Percentiles rank a stretch among this genome's conserved stretches.
Evolutionary conservation across 345 rosid genomes (phyloP).

Genomic region (Pelargonium nanum): DNA sequence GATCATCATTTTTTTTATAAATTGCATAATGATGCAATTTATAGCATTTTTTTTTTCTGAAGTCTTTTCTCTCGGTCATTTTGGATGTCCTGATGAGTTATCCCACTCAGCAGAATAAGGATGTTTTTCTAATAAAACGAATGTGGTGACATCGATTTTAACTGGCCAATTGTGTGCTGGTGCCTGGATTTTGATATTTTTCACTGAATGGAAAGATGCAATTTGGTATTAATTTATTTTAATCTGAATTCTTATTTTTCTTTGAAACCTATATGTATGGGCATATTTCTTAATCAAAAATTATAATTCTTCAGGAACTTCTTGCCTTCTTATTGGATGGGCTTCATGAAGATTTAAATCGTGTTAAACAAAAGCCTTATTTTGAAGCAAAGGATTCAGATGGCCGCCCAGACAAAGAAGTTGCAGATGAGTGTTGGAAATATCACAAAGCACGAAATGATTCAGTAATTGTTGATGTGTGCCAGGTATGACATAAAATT

Average conservation of each 20-base stretch:
- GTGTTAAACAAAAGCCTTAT: slow-evolving; percentile 79
- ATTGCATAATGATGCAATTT: neutral
- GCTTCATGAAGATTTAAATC: slow-evolving; percentile 90
- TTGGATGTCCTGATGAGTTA: neutral
- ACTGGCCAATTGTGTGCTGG: too few relatives aligned
- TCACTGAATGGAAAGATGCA: too few relatives aligned
- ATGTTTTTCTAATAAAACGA: too few relatives aligned
- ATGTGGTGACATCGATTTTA: too few relatives aligned
- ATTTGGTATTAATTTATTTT: too few relatives aligned
- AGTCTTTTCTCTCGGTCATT: too few relatives aligned
- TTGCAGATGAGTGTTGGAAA: slow-evolving; percentile 82
- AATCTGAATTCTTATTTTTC: neutral
- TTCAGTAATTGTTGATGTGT: slow-evolving; percentile 93
- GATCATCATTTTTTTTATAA: neutral
- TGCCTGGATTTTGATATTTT: too few relatives aligned
- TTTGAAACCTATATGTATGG: too few relatives aligned
- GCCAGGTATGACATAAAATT: slow-evolving; percentile 39
- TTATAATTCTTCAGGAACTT: slow-evolving; percentile 44
- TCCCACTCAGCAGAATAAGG: too few relatives aligned
- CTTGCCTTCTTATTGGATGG: slow-evolving; percentile 88
- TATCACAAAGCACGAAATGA: slow-evolving; percentile 90
- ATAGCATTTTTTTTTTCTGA: neutral
- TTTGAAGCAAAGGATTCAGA: slow-evolving; percentile 74
- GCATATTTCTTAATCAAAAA: neutral
- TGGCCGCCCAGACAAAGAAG: slow-evolving; percentile 74